phyloP scores from a whole-genome alignment of 192 early-diverging fungal genomes.

The Backusella australiensis region DNA sequence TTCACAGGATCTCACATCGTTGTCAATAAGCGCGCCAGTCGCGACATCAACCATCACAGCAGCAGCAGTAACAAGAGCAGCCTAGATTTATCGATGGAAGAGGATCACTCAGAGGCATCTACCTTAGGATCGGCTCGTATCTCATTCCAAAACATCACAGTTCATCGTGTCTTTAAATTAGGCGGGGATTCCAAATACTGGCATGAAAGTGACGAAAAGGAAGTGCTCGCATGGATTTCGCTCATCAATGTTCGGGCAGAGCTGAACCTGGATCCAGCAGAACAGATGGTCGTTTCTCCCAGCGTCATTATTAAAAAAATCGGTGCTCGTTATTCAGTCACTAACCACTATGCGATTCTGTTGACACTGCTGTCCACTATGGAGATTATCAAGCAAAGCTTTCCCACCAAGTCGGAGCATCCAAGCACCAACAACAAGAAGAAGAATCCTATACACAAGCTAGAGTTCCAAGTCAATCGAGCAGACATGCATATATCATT shows the following conservation, averaged over 20 bases:
- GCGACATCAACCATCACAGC: not conserved
- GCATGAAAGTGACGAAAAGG: not conserved
- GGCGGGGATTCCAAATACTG: not conserved
- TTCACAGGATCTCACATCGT: slow-evolving; percentile 20
- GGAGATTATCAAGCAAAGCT: not conserved
- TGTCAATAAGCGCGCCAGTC: not conserved
- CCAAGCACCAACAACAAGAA: not conserved
- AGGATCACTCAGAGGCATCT: not conserved
- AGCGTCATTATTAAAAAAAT: slow-evolving; percentile 11
- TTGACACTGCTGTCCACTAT: not conserved
- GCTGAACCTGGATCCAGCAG: not conserved
- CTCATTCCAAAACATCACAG: not conserved
- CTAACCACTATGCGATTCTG: slow-evolving; percentile 22
- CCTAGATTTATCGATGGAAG: not conserved
- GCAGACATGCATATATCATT: slow-evolving; percentile 16
- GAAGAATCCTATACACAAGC: not conserved
- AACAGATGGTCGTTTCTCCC: not conserved
- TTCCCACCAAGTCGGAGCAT: not conserved
- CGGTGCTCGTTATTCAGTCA: slow-evolving; percentile 14
- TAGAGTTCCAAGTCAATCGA: slow-evolving; percentile 23
- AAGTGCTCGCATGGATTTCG: slow-evolving; percentile 2
- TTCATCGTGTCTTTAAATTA: not conserved
- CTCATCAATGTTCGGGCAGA: not conserved
- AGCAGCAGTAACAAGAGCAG: not conserved
- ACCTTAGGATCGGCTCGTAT: not conserved